These are phyloP conservation scores for Arachnopeziza araneosa DNA, from an alignment of 2,329 filamentous ascomycete species.

Conservation along the genomic window DNA sequence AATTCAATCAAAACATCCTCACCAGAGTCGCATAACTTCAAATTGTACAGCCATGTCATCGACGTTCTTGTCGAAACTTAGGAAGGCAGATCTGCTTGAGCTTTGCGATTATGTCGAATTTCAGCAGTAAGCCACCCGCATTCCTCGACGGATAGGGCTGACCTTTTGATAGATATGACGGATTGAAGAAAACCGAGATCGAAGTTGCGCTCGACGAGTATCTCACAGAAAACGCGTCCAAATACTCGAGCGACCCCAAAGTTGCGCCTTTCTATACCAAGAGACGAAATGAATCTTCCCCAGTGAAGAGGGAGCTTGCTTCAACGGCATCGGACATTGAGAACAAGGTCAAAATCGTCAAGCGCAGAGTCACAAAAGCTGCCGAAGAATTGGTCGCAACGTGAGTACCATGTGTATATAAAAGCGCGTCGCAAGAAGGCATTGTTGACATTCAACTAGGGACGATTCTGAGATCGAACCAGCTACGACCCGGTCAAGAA, in stretches of 20 bases:
- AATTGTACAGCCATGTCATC: conserved; percentile 36
- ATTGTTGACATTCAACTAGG: conserved; percentile 20
- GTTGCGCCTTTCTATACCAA: conserved; percentile 70
- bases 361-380: conserved; percentile 39
- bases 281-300: conserved; percentile 56
- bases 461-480: conserved; percentile 30
- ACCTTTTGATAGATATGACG: conserved; percentile 52
- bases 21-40: conserved; percentile 40
- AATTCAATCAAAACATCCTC: conserved; percentile 12
- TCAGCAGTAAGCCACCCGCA: conserved; percentile 54
- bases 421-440: conserved; percentile 12
- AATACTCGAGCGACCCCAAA: conserved; percentile 56
- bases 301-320: conserved; percentile 50
- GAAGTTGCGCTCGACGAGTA: conserved; percentile 68
- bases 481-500: conserved; percentile 23
- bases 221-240: conserved; percentile 62
- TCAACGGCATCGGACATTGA: conserved; percentile 31
- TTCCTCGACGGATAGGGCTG: background rate
- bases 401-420: conserved; percentile 23
- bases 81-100: conserved; percentile 73
- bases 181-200: conserved; percentile 72
- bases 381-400: conserved; percentile 34
- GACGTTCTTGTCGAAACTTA: conserved; percentile 72
- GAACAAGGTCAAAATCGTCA: conserved; percentile 39
- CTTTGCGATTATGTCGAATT: conserved; percentile 67